Evolutionary conservation across 768 basidiomycete species (phyloP), one percentile per base, ranked within the genome.

Genomic region (Trametes maxima): DNA sequence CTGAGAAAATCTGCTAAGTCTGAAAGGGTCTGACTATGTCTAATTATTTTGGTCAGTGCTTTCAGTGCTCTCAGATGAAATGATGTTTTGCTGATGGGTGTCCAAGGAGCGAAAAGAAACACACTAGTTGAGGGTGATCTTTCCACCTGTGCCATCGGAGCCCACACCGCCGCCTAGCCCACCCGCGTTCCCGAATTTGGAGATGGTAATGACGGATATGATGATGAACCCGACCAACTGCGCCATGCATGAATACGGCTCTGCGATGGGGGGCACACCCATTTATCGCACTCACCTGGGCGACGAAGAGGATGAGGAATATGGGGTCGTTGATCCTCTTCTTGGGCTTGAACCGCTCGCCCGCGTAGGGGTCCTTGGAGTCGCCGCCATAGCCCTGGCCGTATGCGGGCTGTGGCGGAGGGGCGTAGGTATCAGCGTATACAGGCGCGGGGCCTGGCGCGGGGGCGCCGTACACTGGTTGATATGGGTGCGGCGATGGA

Each of bases 111-210:
- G 28, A 33, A 33, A 5, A 14, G 36, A 17, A 14, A 75, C 82
- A 52, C 60, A 86, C 88, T 80, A 77, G 74, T 94, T 86, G 54
- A 93, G 76, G 1, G 89, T 89, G 3, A 90, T 76, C 19, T 75
- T 62, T 5, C 77, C 82, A 10, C 90, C 90, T 4, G 79, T 78
- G 17, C 78, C 67, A 8, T 69, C 76, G 2, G 65, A 80, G 16
- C 85, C 90, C 17, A 92, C 73, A 6, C 90, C 89, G 44, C 90
- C 92, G 6, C 88, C 88, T 3, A 89, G 76, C 0, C 92, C 92
- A 36, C 84, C 86, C 57, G 80, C 70, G 7, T 79, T 78, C 39
- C 86, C 77, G 82, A 87, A 94, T 19, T 82, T 78, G 35, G 79
- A 75, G 28, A 94, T 74, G 2, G 82, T 83, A 21, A 92, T 79